Conservation (phyloP, 116 monocot species). For the Cymodocea nodosa region DNA sequence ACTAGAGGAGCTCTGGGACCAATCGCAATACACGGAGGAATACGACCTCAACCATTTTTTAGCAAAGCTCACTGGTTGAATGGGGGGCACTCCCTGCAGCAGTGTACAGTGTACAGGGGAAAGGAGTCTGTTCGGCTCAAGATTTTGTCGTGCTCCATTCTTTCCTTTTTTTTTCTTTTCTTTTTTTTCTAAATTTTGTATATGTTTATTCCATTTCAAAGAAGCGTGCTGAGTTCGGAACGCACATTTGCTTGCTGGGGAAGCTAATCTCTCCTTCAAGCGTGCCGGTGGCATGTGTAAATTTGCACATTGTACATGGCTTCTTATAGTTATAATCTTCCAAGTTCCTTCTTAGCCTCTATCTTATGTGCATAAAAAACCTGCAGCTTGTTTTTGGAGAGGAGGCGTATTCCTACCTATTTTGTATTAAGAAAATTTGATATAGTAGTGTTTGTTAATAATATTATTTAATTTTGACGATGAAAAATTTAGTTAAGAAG, state of each 20-base stretch:
- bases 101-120: slow-evolving; percentile 58
- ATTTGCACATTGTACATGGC: slow-evolving; percentile 1
- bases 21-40: slow-evolving; percentile 78
- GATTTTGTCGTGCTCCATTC: slow-evolving; percentile 30
- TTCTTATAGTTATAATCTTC: too few relatives aligned
- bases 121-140: slow-evolving; percentile 16
- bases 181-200: slow-evolving; percentile 2
- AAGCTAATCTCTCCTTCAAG: slow-evolving; percentile 5
- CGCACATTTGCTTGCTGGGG: not conserved
- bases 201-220: not conserved
- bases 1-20: slow-evolving; percentile 92
- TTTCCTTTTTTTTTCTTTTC: not conserved
- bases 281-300: not conserved
- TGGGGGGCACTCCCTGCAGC: not conserved
- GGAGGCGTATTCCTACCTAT: too few relatives aligned
- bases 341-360: too few relatives aligned
- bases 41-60: slow-evolving; percentile 72
- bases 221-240: not conserved
- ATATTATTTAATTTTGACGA: too few relatives aligned
- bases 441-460: too few relatives aligned
- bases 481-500: too few relatives aligned
- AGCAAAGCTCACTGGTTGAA: slow-evolving; percentile 63
- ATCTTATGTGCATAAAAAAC: too few relatives aligned
- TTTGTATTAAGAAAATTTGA: too few relatives aligned
- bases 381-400: too few relatives aligned